Percentiles rank a stretch among this genome's conserved stretches.
These are phyloP conservation scores for Silene vulgaris DNA, from an alignment of 179 eudicot genomes.

Conservation along the genomic window DNA sequence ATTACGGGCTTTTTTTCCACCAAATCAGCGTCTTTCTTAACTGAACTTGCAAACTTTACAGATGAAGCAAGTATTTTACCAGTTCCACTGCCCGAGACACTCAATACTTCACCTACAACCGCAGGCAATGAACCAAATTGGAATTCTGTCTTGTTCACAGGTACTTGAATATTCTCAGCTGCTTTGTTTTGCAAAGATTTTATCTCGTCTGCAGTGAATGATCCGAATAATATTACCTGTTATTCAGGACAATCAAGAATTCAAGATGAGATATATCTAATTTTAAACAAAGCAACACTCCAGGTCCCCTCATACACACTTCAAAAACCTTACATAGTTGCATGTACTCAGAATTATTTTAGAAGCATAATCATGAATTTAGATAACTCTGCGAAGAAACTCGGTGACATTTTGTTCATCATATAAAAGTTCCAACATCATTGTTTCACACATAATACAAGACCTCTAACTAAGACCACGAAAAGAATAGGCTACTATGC, in stretches of 20 bases:
- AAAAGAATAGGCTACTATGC: too few species aligned
- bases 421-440: too few species aligned
- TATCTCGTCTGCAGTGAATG: conserved; percentile 84
- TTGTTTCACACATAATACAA: too few species aligned
- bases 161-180: conserved; percentile 30
- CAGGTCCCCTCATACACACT: neutral
- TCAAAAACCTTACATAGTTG: neutral
- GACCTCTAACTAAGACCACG: too few species aligned
- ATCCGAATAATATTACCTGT: conserved; percentile 80
- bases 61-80: conserved; percentile 29
- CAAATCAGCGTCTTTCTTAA: conserved; percentile 24
- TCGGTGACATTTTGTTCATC: too few species aligned
- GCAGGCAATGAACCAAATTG: conserved; percentile 42
- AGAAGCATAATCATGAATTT: neutral
- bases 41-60: conserved; percentile 24
- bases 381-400: too few species aligned
- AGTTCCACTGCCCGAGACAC: conserved; percentile 32
- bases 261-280: neutral
- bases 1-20: conserved; percentile 16
- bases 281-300: neutral
- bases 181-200: conserved; percentile 44
- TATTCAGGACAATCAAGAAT: neutral
- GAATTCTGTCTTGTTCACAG: conserved; percentile 35
- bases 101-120: conserved; percentile 38
- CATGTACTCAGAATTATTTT: neutral